Evolutionary conservation across 2,329 filamentous ascomycete genomes (phyloP).

Genomic region (Neopestalotiopsis sp.): DNA sequence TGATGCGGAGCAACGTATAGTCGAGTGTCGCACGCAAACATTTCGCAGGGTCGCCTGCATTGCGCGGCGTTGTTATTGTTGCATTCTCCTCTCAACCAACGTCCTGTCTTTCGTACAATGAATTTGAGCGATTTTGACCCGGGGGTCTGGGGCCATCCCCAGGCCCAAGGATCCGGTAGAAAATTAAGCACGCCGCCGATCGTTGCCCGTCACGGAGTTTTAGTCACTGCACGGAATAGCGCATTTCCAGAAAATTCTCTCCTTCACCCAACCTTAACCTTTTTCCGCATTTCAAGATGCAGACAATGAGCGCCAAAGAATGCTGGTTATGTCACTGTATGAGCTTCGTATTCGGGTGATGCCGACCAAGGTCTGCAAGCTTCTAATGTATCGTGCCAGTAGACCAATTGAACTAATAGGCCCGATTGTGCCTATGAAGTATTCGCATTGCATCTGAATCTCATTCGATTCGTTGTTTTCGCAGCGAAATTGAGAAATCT

Average conservation of each 20-base stretch:
- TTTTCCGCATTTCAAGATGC: background rate
- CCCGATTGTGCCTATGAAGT: too few species aligned
- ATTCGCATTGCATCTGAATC: too few species aligned
- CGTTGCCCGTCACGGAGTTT: background rate
- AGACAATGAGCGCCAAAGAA: background rate
- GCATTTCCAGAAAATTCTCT: background rate
- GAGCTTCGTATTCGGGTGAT: too few species aligned
- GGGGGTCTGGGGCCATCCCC: background rate
- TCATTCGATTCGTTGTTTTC: too few species aligned
- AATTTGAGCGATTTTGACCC: conserved; percentile 1
- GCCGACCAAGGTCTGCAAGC: too few species aligned
- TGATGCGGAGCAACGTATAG: background rate
- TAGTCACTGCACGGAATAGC: background rate
- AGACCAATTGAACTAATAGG: too few species aligned
- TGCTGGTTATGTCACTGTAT: background rate
- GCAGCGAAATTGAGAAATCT: too few species aligned
- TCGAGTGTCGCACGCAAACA: background rate
- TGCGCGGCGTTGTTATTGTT: background rate
- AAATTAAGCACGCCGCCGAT: background rate
- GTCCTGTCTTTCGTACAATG: background rate
- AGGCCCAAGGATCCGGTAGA: background rate
- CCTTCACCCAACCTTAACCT: background rate
- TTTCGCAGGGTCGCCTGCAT: background rate
- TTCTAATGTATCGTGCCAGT: too few species aligned
- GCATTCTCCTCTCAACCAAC: background rate